Percentiles rank a stretch among this genome's conserved stretches.
Conservation (phyloP, 768 basidiomycete genomes). For the Chalciporus sphaerocephalus region DNA sequence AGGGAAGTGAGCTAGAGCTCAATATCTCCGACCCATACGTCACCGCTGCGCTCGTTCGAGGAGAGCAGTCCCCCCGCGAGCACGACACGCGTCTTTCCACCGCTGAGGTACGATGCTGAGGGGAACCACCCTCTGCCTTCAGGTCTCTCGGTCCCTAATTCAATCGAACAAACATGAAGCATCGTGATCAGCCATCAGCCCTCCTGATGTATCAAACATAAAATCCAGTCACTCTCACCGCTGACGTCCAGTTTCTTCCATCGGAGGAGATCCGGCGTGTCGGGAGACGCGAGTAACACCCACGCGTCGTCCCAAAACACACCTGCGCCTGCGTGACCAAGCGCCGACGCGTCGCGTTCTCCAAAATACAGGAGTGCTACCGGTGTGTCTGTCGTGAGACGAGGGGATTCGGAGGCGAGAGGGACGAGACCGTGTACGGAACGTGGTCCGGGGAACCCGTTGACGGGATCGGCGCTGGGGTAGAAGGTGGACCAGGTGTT, state of each 20-base stretch:
- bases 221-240: conserved; percentile 4
- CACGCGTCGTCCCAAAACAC: conserved; percentile 40
- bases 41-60: conserved; percentile 38
- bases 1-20: conserved; percentile 15
- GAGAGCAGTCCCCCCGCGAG: conserved; percentile 40
- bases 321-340: conserved; percentile 39
- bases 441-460: conserved; percentile 31
- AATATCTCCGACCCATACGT: conserved; percentile 40
- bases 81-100: conserved; percentile 26
- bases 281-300: conserved; percentile 24
- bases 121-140: conserved; percentile 44
- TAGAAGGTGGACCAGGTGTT: conserved; percentile 22
- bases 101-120: conserved; percentile 22
- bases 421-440: conserved; percentile 35
- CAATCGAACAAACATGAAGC: background rate
- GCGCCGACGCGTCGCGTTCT: conserved; percentile 31
- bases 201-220: no score
- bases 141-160: conserved; percentile 15
- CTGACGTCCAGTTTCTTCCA: conserved; percentile 26
- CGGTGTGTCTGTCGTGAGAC: no score
- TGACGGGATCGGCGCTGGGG: conserved; percentile 23
- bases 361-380: conserved; percentile 37
- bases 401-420: no score
- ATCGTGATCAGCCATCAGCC: no score
- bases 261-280: conserved; percentile 15